Base-by-base conservation (phyloP, 2,329 filamentous ascomycete genomes). In the Sarocladium kiliense region DNA sequence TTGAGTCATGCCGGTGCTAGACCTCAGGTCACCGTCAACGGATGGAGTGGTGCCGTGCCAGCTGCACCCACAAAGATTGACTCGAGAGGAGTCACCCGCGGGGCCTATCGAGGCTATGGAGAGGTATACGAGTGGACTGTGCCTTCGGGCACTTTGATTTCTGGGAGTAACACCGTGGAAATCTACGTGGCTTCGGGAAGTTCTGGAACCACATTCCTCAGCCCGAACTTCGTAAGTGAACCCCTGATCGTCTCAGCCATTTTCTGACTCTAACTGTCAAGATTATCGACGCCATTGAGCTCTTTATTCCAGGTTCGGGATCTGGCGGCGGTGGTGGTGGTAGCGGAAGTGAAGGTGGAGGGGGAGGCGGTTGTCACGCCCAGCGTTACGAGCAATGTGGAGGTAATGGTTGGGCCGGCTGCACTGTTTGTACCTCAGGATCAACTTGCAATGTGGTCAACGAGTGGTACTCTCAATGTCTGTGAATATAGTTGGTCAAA, bases 121-220 rank as follows among this genome's bases (percentile, higher is more conserved):
- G 84, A 88, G 61, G 76, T 86, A 5, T 88, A 88, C 62, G 77
- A 84, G 57, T 77, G 82, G 45, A 70, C 68, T n/a, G 78, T 88
- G 47, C 81, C 84, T 0, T 69, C 78, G 1, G 83, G 82, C 0
- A 83, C 74, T 2, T 73, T 88, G 47, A 74, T 80, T 7, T 70
- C 72, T n/a, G 85, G 84, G 0, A 68, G 68, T 7, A 88, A 88
- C 62, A 86, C 81, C n/a, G 78, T 88, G 53, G 82, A 76, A 6
- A 82, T 88, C 57, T 75, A 68, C 41, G 78, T 80, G 27, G 70
- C 78, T 23, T 86, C 82, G 18, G 85, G 85, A 1, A 85, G 77
- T 63, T 74, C 74, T 10, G 83, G 82, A 0, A 69, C 66, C 21
- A 71, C 66, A 0, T 87, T 77, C 64, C 67, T 87, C 58, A 78